These are phyloP conservation scores for Secale cereale DNA, from an alignment of 176 grass and related monocot genomes.

Conservation along the genomic window DNA sequence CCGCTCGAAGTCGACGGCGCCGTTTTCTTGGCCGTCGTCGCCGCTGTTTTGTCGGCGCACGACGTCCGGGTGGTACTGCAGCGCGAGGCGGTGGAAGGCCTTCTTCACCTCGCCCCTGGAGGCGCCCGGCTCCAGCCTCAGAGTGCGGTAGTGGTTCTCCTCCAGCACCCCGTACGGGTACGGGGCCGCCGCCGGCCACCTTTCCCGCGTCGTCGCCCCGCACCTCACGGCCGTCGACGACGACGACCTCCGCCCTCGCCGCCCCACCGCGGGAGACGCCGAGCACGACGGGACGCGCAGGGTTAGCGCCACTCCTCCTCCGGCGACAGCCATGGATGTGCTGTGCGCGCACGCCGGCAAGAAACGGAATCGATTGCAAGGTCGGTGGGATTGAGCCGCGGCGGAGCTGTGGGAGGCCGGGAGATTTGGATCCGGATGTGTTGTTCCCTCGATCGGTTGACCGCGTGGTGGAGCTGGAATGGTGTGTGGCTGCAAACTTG, in stretches of 20 bases:
- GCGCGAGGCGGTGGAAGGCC: conserved; percentile 56
- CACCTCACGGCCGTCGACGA: not conserved
- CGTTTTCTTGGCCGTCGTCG: not conserved
- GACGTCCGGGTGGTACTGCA: conserved; percentile 51
- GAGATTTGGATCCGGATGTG: not conserved
- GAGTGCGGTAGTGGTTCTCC: conserved; percentile 40
- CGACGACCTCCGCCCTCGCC: not conserved
- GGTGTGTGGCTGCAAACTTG: not conserved
- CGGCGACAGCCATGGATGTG: not conserved
- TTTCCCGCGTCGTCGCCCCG: not conserved
- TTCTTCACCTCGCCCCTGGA: conserved; percentile 51
- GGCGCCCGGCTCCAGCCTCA: conserved; percentile 40
- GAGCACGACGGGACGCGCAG: not conserved
- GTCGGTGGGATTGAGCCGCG: not conserved
- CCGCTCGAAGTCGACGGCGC: conserved; percentile 23
- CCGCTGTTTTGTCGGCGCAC: not conserved
- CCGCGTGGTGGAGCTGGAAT: not conserved
- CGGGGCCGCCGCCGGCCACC: not conserved
- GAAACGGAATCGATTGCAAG: not conserved
- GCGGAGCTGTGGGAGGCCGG: not conserved
- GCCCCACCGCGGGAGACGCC: not conserved
- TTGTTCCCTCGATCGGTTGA: not conserved
- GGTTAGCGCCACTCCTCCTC: not conserved
- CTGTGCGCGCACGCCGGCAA: not conserved
- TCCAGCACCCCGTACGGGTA: not conserved